Percentiles rank a stretch among this genome's conserved stretches.
These are phyloP conservation scores for Rheum nobile DNA, from an alignment of 148 eudicot species.

Conservation along the genomic window DNA sequence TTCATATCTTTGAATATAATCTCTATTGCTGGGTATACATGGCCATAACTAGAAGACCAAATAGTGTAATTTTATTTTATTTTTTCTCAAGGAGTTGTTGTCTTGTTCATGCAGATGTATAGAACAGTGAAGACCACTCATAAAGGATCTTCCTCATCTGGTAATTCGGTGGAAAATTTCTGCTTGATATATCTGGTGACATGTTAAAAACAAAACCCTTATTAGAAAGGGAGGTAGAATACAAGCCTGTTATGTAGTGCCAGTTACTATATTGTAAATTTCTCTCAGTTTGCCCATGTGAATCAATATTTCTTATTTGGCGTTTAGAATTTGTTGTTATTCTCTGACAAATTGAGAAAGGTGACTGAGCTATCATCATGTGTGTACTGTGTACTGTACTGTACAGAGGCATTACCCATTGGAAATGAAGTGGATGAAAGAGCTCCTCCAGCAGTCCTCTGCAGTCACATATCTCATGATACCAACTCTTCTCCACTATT, in stretches of 20 bases:
- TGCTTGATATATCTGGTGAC: background rate
- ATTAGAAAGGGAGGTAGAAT: no score
- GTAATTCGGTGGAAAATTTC: background rate
- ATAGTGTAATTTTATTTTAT: no score
- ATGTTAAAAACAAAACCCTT: background rate
- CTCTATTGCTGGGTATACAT: no score
- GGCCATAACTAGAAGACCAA: no score
- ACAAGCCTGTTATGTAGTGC: background rate
- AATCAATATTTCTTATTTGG: background rate
- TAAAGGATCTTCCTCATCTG: conserved; percentile 18
- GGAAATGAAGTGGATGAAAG: background rate
- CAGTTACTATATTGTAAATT: background rate
- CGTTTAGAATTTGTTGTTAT: background rate
- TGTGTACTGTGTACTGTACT: background rate
- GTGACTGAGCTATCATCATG: background rate
- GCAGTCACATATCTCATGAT: conserved; percentile 31
- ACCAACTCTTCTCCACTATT: conserved; percentile 13
- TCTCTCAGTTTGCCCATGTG: background rate
- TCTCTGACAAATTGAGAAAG: background rate
- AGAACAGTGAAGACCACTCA: conserved; percentile 96
- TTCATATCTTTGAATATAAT: background rate
- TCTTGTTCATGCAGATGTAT: conserved; percentile 70
- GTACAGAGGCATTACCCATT: background rate
- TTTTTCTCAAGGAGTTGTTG: no score
- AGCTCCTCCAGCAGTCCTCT: background rate